phyloP scores from a whole-genome alignment of 73 alveolate species.

The Tetrahymena malaccensis region DNA sequence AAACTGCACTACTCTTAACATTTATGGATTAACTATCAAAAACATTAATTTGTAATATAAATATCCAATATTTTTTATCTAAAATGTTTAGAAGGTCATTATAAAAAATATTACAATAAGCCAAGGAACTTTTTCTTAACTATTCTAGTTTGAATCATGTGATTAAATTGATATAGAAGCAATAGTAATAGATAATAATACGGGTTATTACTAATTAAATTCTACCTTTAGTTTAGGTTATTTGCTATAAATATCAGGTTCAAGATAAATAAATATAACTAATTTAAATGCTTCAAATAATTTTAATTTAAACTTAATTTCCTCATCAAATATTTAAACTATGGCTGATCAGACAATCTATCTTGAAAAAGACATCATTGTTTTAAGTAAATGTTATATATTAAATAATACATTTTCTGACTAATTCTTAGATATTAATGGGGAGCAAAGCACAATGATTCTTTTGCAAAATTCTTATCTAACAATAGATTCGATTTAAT shows the following conservation, averaged over 20 bases:
- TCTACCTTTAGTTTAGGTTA: background rate
- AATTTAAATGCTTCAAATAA: background rate
- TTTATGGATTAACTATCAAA: background rate
- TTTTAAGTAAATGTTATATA: background rate
- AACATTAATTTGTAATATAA: background rate
- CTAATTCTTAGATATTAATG: background rate
- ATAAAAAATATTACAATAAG: background rate
- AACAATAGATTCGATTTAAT: background rate
- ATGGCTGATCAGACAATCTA: background rate
- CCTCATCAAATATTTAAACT: background rate
- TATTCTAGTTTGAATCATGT: background rate
- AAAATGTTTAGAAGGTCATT: background rate
- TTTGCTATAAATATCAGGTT: background rate
- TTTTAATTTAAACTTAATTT: background rate
- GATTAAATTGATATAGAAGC: background rate
- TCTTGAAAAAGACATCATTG: background rate
- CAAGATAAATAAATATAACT: background rate
- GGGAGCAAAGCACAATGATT: background rate
- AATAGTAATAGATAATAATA: background rate
- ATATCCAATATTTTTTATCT: background rate
- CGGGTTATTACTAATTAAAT: background rate
- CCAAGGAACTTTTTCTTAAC: background rate
- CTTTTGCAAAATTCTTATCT: background rate
- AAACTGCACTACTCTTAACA: background rate
- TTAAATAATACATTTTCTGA: background rate